Evolutionary conservation across 2,329 filamentous ascomycete genomes (phyloP), one percentile per base, ranked within the genome.

Genomic region (Nemania diffusa): DNA sequence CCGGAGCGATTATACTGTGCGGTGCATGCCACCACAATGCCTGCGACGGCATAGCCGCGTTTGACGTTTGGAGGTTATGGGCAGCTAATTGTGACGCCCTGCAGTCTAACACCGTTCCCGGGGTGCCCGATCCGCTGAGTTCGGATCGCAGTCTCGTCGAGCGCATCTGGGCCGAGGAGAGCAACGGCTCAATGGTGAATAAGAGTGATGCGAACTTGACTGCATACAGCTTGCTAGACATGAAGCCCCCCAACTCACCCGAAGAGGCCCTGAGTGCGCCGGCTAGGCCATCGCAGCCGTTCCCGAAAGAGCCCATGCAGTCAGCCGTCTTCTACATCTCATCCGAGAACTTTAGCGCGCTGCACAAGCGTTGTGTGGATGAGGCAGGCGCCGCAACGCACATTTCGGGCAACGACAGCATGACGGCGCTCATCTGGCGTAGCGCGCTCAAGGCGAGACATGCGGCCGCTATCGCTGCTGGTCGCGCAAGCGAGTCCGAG

Each of bases 261-360:
- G 13, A 34, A 34, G 32, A 7, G 8, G 32, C 32, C 32, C 32
- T 7, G 32, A 11, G 32, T 7, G 13, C 32, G 32, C 8, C 8
- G 13, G 32, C 32, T n/a, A n/a, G n/a, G n/a, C n/a, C n/a, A n/a
- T n/a, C n/a, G n/a, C n/a, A n/a, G n/a, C n/a, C n/a, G n/a, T n/a
- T 44, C 40, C n/a, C 44, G 4, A 15, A 26, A 3, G 5, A 15
- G 5, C 5, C 5, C 5, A 60, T 52, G 57, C 52, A 53, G 8
- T 37, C 57, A 13, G 11, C 17, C 46, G 29, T 61, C 17, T 61
- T 61, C 57, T 61, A 61, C 22, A 22, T 61, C 22, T 53, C 57
- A 8, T 32, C 57, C 6, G 57, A 42, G 13, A 52, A 29, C 15
- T 53, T 61, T 32, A 13, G 24, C 1, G 20, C 7, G 8, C 32